Evolutionary conservation across 805 yeast species (phyloP).

Genomic region (Lipomyces japonicus): DNA sequence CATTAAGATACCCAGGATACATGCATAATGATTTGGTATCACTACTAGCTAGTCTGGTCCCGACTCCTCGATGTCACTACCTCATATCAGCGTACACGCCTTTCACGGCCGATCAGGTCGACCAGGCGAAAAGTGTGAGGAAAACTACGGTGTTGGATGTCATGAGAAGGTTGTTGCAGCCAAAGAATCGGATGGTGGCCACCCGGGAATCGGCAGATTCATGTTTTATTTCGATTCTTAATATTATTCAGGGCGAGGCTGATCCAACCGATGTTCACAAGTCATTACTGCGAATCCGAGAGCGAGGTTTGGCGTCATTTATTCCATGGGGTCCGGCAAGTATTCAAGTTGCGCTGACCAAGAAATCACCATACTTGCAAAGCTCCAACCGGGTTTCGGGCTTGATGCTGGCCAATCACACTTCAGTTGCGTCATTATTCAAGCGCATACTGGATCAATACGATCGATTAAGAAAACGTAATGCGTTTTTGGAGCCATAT

Average conservation of each 20-base stretch:
- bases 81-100: conserved; percentile 71
- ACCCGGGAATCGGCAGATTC: conserved; percentile 44
- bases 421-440: conserved; percentile 66
- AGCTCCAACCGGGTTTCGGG: conserved; percentile 61
- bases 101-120: conserved; percentile 64
- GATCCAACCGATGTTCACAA: conserved; percentile 66
- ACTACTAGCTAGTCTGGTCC: conserved; percentile 74
- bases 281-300: conserved; percentile 41
- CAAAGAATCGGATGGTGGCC: conserved; percentile 68
- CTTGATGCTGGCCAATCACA: conserved; percentile 75
- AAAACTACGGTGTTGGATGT: conserved; percentile 81
- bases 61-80: conserved; percentile 80
- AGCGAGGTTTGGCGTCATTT: conserved; percentile 53
- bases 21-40: conserved; percentile 83
- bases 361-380: conserved; percentile 58
- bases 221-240: conserved; percentile 64
- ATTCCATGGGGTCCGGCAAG: conserved; percentile 84
- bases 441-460: conserved; percentile 67
- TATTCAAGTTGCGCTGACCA: conserved; percentile 72
- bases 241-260: conserved; percentile 62
- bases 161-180: conserved; percentile 73
- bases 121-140: conserved; percentile 56
- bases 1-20: conserved; percentile 86
- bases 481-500: conserved; percentile 82
- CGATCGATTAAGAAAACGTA: conserved; percentile 71